A percentile compares a stretch with the other conserved stretches of the same genome.
phyloP scores from a whole-genome alignment of 495 filamentous ascomycete species.

The Apodospora peruviana region DNA sequence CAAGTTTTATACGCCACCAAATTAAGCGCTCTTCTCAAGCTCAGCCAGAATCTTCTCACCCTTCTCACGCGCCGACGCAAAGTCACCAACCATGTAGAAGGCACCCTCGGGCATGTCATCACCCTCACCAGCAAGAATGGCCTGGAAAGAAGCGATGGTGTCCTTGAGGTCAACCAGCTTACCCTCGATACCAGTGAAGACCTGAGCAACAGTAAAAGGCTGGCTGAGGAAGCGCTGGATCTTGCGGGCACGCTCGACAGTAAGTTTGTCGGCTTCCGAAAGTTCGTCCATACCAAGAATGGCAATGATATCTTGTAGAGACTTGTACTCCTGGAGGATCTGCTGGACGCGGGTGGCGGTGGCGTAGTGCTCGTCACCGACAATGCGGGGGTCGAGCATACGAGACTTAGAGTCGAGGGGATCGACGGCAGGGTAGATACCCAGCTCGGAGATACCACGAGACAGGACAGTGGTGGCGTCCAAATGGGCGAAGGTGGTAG shows the following conservation, averaged over 20 bases:
- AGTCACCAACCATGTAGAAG: conserved; percentile 98
- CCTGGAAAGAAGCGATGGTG: conserved; percentile 95
- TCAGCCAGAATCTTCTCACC: conserved; percentile 99
- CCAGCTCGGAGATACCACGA: conserved; percentile 99
- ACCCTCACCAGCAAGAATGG: conserved; percentile 90
- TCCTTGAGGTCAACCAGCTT: conserved; percentile 96
- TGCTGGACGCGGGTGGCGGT: conserved; percentile 93
- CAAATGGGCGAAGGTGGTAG: conserved; percentile 99
- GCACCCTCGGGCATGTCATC: conserved; percentile 94
- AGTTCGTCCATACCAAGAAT: conserved; percentile 99
- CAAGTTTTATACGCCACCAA: conserved; percentile 39
- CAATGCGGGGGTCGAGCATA: conserved; percentile 98
- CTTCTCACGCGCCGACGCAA: conserved; percentile 89
- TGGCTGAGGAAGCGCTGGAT: conserved; percentile 98
- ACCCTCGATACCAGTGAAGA: conserved; percentile 99
- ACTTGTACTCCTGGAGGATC: conserved; percentile 99
- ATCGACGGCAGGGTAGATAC: conserved; percentile 99
- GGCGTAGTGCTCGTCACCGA: conserved; percentile 95
- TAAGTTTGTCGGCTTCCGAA: conserved; percentile 97
- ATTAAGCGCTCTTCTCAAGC: conserved; percentile 66
- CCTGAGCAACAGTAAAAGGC: conserved; percentile 98
- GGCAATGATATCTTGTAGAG: conserved; percentile 99
- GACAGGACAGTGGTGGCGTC: conserved; percentile 99
- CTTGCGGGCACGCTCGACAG: conserved; percentile 99
- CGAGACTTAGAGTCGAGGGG: conserved; percentile 99